These are phyloP conservation scores for Stagonosporopsis rhizophila DNA, from an alignment of 2,329 filamentous ascomycete genomes.

Conservation along the genomic window DNA sequence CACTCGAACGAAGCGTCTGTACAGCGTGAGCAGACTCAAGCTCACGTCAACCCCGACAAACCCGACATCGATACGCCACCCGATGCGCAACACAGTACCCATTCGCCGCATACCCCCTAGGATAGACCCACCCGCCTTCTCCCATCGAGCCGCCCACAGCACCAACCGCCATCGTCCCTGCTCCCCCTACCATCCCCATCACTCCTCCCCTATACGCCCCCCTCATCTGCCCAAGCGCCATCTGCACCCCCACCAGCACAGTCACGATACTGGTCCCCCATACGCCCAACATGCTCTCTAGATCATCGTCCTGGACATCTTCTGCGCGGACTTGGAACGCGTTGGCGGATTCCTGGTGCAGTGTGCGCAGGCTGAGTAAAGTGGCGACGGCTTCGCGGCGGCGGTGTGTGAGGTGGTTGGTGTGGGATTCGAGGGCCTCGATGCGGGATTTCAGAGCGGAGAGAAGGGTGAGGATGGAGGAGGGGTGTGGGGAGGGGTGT, in stretches of 20 bases:
- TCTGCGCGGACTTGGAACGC: slow-evolving; percentile 23
- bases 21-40: too few species aligned
- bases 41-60: slow-evolving; percentile 7
- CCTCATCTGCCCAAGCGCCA: slow-evolving; percentile 15
- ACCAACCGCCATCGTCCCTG: neutral
- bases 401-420: slow-evolving; percentile 12
- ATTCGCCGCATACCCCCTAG: slow-evolving; percentile 1
- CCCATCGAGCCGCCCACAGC: too few species aligned
- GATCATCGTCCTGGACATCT: slow-evolving; percentile 27
- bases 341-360: slow-evolving; percentile 30
- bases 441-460: slow-evolving; percentile 4
- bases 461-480: neutral
- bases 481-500: neutral
- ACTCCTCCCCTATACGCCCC: neutral
- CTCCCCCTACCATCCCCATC: neutral
- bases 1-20: neutral
- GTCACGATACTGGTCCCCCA: slow-evolving; percentile 21
- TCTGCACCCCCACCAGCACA: slow-evolving; percentile 27
- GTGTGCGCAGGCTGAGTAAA: slow-evolving; percentile 26
- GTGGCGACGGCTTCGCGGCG: slow-evolving; percentile 27
- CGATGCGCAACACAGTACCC: slow-evolving; percentile 25
- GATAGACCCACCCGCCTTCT: neutral
- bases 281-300: slow-evolving; percentile 28
- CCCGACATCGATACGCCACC: slow-evolving; percentile 20
- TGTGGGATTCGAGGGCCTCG: slow-evolving; percentile 20